A percentile compares a stretch with the other conserved stretches of the same genome.
These are phyloP conservation scores for Thermomyces lanuginosus DNA, from an alignment of 2,329 filamentous ascomycete species.

Conservation along the genomic window DNA sequence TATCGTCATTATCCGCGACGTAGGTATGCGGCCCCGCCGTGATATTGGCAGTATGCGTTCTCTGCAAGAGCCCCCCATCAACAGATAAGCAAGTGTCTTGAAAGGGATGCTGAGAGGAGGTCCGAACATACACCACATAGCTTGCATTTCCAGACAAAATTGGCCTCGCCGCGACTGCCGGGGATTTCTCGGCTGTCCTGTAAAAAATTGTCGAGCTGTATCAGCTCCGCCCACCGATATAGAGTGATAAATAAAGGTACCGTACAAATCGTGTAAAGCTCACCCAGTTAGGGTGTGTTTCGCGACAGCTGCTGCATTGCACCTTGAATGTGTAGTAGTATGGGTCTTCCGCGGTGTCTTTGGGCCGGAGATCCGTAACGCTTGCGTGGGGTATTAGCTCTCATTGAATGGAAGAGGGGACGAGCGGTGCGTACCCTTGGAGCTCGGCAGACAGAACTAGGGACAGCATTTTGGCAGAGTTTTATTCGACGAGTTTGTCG, in stretches of 20 bases:
- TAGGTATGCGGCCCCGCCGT: constrained; percentile 58
- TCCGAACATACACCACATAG: constrained; percentile 63
- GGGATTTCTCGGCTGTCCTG: constrained; percentile 83
- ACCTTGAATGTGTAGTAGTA: constrained; percentile 98
- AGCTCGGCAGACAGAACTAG: constrained; percentile 23
- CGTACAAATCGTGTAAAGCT: constrained; percentile 76
- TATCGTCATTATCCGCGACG: constrained; percentile 17
- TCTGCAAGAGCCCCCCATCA: constrained; percentile 11
- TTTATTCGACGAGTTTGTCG: neutral
- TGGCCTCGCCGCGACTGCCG: constrained; percentile 85
- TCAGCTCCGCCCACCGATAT: neutral
- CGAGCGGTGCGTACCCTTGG: constrained; percentile 15
- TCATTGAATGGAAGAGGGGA: neutral
- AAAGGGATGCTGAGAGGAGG: neutral
- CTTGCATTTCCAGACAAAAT: constrained; percentile 99
- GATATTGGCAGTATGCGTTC: constrained; percentile 56
- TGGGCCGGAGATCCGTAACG: constrained; percentile 74
- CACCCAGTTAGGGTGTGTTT: constrained; percentile 74
- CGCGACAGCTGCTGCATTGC: constrained; percentile 92
- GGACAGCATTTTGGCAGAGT: constrained; percentile 18
- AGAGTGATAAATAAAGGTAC: constrained; percentile 7
- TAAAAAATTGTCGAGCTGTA: neutral
- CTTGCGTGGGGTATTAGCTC: constrained; percentile 31
- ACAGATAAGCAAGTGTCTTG: neutral
- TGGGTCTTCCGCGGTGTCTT: constrained; percentile 62